phyloP scores from a whole-genome alignment of 306 rosid genomes.

The Quercus rubra region DNA sequence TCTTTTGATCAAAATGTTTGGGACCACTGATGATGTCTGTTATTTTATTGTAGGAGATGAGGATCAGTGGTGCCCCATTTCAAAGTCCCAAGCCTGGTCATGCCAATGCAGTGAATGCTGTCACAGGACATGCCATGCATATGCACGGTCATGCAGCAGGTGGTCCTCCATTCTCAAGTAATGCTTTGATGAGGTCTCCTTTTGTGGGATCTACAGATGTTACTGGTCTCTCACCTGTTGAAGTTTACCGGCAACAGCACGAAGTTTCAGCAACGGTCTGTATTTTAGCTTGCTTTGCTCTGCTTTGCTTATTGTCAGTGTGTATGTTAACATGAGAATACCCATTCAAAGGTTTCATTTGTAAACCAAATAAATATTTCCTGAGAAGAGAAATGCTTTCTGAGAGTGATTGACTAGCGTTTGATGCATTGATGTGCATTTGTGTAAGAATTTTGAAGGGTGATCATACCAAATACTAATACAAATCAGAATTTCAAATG shows the following conservation, averaged over 20 bases:
- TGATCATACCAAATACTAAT: background rate
- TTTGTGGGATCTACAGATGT: constrained; percentile 53
- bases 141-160: constrained; percentile 55
- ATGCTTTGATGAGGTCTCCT: constrained; percentile 56
- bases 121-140: constrained; percentile 56
- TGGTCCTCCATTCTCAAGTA: constrained; percentile 57
- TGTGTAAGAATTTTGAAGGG: background rate
- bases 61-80: constrained; percentile 53
- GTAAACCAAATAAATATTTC: background rate
- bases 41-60: constrained; percentile 58
- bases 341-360: background rate
- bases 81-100: constrained; percentile 50
- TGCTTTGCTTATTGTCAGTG: background rate
- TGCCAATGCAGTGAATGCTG: constrained; percentile 51
- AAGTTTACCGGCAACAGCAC: constrained; percentile 78
- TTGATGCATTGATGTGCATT: background rate
- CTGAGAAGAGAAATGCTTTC: background rate
- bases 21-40: constrained; percentile 11
- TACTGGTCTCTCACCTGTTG: constrained; percentile 69
- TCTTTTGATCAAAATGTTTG: background rate
- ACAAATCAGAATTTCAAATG: background rate
- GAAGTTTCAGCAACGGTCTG: constrained; percentile 93
- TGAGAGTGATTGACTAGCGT: background rate
- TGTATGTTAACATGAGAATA: background rate
- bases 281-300: constrained; percentile 11